phyloP scores from a whole-genome alignment of 2,329 filamentous ascomycete species.

The Fonsecaea monophora region DNA sequence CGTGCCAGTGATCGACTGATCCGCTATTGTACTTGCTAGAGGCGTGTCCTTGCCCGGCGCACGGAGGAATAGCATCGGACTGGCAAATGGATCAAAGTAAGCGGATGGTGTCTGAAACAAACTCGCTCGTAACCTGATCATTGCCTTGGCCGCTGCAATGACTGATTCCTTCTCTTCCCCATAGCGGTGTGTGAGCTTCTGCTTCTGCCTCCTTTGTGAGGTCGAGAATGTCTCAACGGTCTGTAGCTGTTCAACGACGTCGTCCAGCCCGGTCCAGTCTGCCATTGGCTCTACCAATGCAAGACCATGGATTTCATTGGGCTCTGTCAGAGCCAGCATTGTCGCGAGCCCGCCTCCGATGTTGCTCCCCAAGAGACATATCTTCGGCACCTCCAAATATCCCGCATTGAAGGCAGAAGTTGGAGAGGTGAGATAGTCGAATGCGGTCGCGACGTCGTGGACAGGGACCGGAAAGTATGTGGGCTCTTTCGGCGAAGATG shows the following conservation, averaged over 20 bases:
- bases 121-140: slow-evolving; percentile 45
- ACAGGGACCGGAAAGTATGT: slow-evolving; percentile 40
- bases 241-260: slow-evolving; percentile 35
- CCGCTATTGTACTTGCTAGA: slow-evolving; percentile 14
- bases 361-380: slow-evolving; percentile 45
- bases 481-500: not conserved
- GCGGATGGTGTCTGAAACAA: slow-evolving; percentile 47
- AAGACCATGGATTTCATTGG: slow-evolving; percentile 46
- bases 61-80: slow-evolving; percentile 52
- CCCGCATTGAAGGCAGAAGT: slow-evolving; percentile 26
- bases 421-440: slow-evolving; percentile 34
- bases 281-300: slow-evolving; percentile 44
- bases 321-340: slow-evolving; percentile 52
- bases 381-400: slow-evolving; percentile 25
- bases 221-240: not conserved
- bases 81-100: slow-evolving; percentile 54
- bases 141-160: slow-evolving; percentile 29
- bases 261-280: slow-evolving; percentile 48
- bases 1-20: slow-evolving; percentile 27
- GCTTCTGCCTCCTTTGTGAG: slow-evolving; percentile 30
- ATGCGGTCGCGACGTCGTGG: slow-evolving; percentile 41
- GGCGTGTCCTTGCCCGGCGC: slow-evolving; percentile 50
- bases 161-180: slow-evolving; percentile 12
- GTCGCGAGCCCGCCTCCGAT: slow-evolving; percentile 52
- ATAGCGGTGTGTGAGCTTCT: slow-evolving; percentile 28